Evolutionary conservation across 2,329 filamentous ascomycete species (phyloP), one percentile per base, ranked within the genome.

Genomic region (Myriosclerotinia duriaeana): DNA sequence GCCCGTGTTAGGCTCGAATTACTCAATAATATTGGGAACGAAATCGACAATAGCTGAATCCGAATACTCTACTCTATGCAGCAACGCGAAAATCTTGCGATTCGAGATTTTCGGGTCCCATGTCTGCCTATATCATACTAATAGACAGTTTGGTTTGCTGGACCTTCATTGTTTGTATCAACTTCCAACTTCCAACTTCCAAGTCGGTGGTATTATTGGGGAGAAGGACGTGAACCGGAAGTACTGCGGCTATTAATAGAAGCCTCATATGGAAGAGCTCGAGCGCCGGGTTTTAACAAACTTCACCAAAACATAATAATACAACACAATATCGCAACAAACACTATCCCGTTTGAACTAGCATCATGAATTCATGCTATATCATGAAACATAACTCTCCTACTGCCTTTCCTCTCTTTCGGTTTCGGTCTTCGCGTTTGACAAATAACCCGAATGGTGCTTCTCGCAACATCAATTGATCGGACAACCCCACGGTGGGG

Each of bases 401-500:
- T 9, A 0, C 8, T 20, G 11, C 38, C 17, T 34, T 50, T 15
- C 53, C 20, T 55, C 53, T 55, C 53, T 26, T 61, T 61, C 34
- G 58, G 30, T 26, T 61, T 61, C 58, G 58, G 58, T 50, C 58
- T 50, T 61, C 58, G 58, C 58, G 34, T 61, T 61, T 61, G 58
- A 61, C 30, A 17, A 50, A 60, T n/a, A 50, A 38, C 8, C 58
- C 58, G 46, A 52, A 36, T 36, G 12, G 42, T 20, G 30, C 20
- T 48, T 48, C 42, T 38, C 7, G 34, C 34, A 48, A 48, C 55
- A 36, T 38, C 56, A 48, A 48, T 36, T 46, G 42, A 60, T 60
- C 58, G 58, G 58, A 61, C 58, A 61, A 61, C 58, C 58, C 58
- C 58, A 61, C 44, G 34, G 58, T 40, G 44, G 17, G 5, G 58